Evolutionary conservation across 345 rosid species (phyloP).

Genomic region (Euphorbia pulcherrima): DNA sequence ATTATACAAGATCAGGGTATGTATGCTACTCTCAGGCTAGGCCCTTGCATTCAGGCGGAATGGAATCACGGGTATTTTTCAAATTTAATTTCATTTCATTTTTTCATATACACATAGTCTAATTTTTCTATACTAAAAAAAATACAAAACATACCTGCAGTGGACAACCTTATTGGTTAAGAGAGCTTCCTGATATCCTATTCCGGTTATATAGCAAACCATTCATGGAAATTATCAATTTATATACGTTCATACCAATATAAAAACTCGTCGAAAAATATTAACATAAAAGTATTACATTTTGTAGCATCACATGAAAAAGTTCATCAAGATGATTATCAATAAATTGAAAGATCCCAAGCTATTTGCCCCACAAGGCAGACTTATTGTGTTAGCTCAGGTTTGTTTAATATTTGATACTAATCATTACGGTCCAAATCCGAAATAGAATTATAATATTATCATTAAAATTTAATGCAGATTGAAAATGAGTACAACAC

Average conservation of each 20-base stretch:
- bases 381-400: conserved; percentile 72
- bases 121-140: not conserved
- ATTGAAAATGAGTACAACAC: conserved; percentile 88
- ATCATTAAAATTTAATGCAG: conserved; percentile 29
- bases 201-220: conserved; percentile 73
- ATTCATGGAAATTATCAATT: conserved; percentile 54
- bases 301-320: conserved; percentile 54
- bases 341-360: conserved; percentile 43
- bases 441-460: no score
- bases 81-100: not conserved
- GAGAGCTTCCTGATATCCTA: conserved; percentile 60
- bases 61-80: conserved; percentile 87
- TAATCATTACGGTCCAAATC: no score
- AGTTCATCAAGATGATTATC: conserved; percentile 41
- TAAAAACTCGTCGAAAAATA: no score
- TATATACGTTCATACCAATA: no score
- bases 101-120: not conserved
- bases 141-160: conserved; percentile 25
- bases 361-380: conserved; percentile 70
- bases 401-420: conserved; percentile 15
- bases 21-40: conserved; percentile 66
- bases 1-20: conserved; percentile 45
- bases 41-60: conserved; percentile 94
- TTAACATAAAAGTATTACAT: not conserved
- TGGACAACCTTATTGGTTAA: conserved; percentile 88